phyloP scores from a whole-genome alignment of 2,329 filamentous ascomycete genomes.

The Bipolaris oryzae region DNA sequence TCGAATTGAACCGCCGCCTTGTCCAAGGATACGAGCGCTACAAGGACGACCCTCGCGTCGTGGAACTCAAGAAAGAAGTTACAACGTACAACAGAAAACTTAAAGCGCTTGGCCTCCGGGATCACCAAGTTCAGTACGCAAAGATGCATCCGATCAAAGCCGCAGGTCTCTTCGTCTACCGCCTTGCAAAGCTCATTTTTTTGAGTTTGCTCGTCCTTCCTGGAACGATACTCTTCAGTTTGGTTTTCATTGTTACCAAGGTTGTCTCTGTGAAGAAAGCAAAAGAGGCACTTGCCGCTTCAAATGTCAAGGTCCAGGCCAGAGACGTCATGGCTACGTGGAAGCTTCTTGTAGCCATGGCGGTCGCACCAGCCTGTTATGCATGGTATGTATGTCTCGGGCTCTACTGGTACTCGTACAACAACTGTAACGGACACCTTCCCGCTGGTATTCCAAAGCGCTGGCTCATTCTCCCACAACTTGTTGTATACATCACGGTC shows the following conservation, averaged over 20 bases:
- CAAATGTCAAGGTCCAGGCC: constrained; percentile 50
- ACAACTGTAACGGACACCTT: constrained; percentile 81
- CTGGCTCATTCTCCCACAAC: constrained; percentile 67
- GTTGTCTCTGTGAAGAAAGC: constrained; percentile 48
- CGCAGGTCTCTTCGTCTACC: constrained; percentile 77
- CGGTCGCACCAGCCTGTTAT: constrained; percentile 45
- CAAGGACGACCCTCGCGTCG: constrained; percentile 86
- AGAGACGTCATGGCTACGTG: constrained; percentile 51
- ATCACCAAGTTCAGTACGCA: constrained; percentile 93
- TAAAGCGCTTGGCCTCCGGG: constrained; percentile 82
- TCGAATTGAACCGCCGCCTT: constrained; percentile 90
- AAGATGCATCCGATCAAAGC: constrained; percentile 80
- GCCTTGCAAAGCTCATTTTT: constrained; percentile 75
- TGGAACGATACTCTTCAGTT: constrained; percentile 81
- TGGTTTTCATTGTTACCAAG: constrained; percentile 48
- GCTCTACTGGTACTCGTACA: constrained; percentile 51
- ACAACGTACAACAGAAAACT: constrained; percentile 86
- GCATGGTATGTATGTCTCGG: constrained; percentile 40
- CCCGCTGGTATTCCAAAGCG: constrained; percentile 78
- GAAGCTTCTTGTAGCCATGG: constrained; percentile 51
- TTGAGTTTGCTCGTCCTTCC: constrained; percentile 83
- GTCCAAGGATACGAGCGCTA: constrained; percentile 91
- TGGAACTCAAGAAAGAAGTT: constrained; percentile 75
- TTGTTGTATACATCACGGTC: constrained; percentile 81
- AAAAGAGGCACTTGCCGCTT: constrained; percentile 48